A percentile compares a stretch with the other conserved stretches of the same genome.
Conservation (phyloP, 768 basidiomycete genomes). For the Megacollybia marginata region DNA sequence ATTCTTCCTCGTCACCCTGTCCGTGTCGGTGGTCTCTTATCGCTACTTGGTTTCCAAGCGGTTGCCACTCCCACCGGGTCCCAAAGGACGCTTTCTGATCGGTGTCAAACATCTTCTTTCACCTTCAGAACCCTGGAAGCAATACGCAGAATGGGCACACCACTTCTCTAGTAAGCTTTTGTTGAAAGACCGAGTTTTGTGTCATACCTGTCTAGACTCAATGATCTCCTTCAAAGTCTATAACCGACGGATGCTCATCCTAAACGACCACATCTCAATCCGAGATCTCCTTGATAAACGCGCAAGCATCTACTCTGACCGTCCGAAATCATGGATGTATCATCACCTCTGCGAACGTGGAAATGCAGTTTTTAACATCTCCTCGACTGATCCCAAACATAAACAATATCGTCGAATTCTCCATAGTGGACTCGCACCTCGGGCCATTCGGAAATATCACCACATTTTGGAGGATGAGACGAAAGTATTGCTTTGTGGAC, state of each 20-base stretch:
- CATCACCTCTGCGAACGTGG: slow-evolving; percentile 34
- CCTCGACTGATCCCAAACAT: slow-evolving; percentile 28
- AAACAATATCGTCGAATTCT: slow-evolving; percentile 34
- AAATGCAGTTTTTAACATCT: slow-evolving; percentile 35
- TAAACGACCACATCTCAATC: slow-evolving; percentile 38
- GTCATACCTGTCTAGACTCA: slow-evolving; percentile 20
- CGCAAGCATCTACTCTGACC: slow-evolving; percentile 47
- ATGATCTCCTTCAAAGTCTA: slow-evolving; percentile 40
- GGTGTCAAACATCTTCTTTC: slow-evolving; percentile 2
- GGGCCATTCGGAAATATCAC: slow-evolving; percentile 23
- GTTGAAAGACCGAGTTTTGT: background rate
- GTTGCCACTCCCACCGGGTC: slow-evolving; percentile 3
- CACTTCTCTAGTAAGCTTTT: slow-evolving; percentile 5
- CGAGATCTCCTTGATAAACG: slow-evolving; percentile 44
- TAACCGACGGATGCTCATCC: slow-evolving; percentile 37
- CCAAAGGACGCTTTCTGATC: slow-evolving; percentile 1
- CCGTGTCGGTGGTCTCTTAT: too few relatives aligned
- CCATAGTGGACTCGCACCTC: slow-evolving; percentile 26
- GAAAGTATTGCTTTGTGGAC: slow-evolving; percentile 22
- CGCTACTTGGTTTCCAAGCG: too few relatives aligned
- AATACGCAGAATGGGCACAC: slow-evolving; percentile 7
- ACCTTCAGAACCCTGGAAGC: slow-evolving; percentile 4
- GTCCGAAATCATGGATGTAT: slow-evolving; percentile 39
- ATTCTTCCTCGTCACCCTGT: too few relatives aligned
- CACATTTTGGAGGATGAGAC: slow-evolving; percentile 29